A percentile compares a stretch with the other conserved stretches of the same genome.
phyloP scores from a whole-genome alignment of 1,284 basidiomycete species.

The Ustilago hordei region DNA sequence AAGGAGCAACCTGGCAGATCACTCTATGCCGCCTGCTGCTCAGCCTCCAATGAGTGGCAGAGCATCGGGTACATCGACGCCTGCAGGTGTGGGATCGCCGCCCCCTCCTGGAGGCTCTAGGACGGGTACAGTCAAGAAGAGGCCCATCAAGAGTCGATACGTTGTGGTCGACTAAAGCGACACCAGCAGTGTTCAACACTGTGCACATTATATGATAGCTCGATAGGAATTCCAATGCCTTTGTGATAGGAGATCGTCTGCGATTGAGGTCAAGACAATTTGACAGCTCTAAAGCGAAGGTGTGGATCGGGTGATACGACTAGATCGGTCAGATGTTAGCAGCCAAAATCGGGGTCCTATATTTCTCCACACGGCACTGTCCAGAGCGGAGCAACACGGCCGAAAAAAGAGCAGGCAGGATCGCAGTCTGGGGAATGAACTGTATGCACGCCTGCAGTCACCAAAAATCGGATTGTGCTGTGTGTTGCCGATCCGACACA shows the following conservation, averaged over 20 bases:
- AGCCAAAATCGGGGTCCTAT: not conserved
- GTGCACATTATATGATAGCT: not conserved
- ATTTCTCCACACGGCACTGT: slow-evolving; percentile 4
- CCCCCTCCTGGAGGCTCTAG: slow-evolving; percentile 45
- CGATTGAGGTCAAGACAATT: not conserved
- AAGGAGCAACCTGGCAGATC: slow-evolving; percentile 61
- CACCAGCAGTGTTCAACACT: not conserved
- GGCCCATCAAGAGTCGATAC: slow-evolving; percentile 66
- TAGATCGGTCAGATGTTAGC: not conserved
- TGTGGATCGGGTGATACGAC: not conserved
- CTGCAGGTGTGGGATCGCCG: slow-evolving; percentile 28
- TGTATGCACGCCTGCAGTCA: not conserved
- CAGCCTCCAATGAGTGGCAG: slow-evolving; percentile 47
- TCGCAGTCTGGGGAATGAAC: not conserved
- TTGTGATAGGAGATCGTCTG: not conserved
- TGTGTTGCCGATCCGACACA: not conserved
- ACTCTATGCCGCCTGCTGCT: slow-evolving; percentile 54
- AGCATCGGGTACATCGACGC: slow-evolving; percentile 21
- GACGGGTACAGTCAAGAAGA: slow-evolving; percentile 60
- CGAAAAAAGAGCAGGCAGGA: not conserved
- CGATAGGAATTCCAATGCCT: not conserved
- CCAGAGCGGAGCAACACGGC: not conserved
- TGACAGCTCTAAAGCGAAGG: too few species aligned
- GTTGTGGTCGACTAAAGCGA: slow-evolving; percentile 61
- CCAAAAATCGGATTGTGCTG: not conserved